Base-by-base conservation (phyloP, 2,329 filamentous ascomycete species). In the Phialophora chinensis region DNA sequence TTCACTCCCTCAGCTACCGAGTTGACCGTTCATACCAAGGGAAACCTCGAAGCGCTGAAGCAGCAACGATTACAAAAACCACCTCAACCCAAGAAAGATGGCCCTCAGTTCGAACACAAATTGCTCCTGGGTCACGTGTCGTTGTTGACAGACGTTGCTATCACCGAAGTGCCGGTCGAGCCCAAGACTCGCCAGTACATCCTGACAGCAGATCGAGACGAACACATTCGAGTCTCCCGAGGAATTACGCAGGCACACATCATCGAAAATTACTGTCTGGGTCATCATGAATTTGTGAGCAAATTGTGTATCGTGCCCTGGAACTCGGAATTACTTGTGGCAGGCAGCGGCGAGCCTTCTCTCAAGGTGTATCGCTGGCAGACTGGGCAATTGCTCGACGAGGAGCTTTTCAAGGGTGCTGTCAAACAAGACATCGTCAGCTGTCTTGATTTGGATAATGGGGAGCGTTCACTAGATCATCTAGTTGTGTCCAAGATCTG, bases 81-180 rank as follows among this genome's bases (percentile, higher is more conserved):
- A 58, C 76, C 77, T 70, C 77, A 80, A 71, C 71, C 75, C n/a
- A 82, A 84, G 67, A 79, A 81, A 42, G 83, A 83, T 62, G 81
- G 82, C 17, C 78, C 81, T 2, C 76, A 82, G 29, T 96, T 96
- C 75, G 89, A 92, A 72, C 87, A 92, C 72, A 86, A 89, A 44
- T 83, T 97, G 0, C 82, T 97, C 7, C 87, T 99, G 0, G 95
- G 95, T 12, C 95, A 99, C 79, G 95, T 99, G 14, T 97, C 94
- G 0, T 91, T 98, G 87, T 86, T 99, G 58, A 97, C 93, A 1
- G 89, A 92, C 74, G 77, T 97, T 60, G 78, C 83, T 2, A 82
- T 87, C 50, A 84, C 83, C 5, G 80, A 79, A n/a, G 75, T 82
- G 74, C 75, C 82, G 71, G 69, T 80, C 66, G 63, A 72, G 10